These are phyloP conservation scores for Thuidium tamariscinum DNA, from an alignment of 225 moss, liverwort and hornwort genomes.

Conservation along the genomic window DNA sequence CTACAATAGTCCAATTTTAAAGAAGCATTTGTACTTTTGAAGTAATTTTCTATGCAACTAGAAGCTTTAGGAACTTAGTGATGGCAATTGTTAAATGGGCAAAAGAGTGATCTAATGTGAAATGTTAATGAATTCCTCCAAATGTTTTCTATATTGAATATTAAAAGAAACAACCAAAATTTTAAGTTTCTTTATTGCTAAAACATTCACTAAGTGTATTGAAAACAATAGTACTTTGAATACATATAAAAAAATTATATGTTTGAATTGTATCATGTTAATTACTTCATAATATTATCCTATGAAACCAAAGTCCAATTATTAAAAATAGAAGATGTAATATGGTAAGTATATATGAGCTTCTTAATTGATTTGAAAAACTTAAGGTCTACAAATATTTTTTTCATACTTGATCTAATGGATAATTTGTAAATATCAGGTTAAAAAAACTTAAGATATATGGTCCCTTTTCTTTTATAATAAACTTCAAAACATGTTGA, in stretches of 20 bases:
- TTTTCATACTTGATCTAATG: too few relatives aligned
- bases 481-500: too few relatives aligned
- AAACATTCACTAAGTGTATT: neutral
- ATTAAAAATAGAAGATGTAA: neutral
- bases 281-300: neutral
- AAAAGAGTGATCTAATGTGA: neutral
- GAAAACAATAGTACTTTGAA: neutral
- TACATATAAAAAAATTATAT: too few relatives aligned
- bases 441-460: too few relatives aligned
- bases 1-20: accelerated
- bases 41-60: neutral
- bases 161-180: neutral
- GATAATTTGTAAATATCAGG: too few relatives aligned
- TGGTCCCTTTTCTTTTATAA: too few relatives aligned
- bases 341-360: too few relatives aligned
- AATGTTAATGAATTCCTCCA: neutral
- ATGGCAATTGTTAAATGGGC: neutral
- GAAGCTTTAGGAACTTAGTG: neutral
- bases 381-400: too few relatives aligned
- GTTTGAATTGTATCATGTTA: neutral
- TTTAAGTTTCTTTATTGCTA: too few relatives aligned
- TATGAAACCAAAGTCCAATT: neutral
- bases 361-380: too few relatives aligned
- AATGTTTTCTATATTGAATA: too few relatives aligned
- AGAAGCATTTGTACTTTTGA: neutral